phyloP scores from a whole-genome alignment of 345 rosid species.

The Euphorbia peplus region DNA sequence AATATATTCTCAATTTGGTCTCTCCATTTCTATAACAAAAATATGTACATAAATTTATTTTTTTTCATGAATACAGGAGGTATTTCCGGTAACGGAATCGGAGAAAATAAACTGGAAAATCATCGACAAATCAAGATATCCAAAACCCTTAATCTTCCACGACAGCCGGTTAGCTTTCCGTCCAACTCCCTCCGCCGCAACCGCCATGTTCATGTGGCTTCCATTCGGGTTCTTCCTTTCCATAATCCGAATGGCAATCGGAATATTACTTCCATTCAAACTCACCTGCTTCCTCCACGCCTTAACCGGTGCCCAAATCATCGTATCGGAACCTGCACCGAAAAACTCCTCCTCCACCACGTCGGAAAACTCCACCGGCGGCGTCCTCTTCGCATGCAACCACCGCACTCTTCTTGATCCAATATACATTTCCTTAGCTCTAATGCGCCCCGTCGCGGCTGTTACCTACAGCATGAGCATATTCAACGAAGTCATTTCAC shows the following conservation, averaged over 20 bases:
- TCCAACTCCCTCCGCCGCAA: constrained; percentile 44
- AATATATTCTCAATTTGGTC: no score
- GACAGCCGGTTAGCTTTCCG: constrained; percentile 68
- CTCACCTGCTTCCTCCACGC: constrained; percentile 34
- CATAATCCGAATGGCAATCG: constrained; percentile 34
- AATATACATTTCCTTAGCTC: constrained; percentile 40
- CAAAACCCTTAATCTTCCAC: constrained; percentile 66
- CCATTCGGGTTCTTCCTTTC: constrained; percentile 52
- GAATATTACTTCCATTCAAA: constrained; percentile 40
- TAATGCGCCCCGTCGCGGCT: constrained; percentile 52
- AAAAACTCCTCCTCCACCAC: background rate
- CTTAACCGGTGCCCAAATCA: constrained; percentile 37
- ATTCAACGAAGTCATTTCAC: constrained; percentile 61
- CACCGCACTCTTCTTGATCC: constrained; percentile 78
- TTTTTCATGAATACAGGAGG: constrained; percentile 37
- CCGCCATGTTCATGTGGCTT: constrained; percentile 64
- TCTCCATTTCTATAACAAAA: no score
- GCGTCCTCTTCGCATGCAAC: constrained; percentile 62
- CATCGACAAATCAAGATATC: constrained; percentile 43
- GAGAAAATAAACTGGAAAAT: constrained; percentile 59
- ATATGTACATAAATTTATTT: no score
- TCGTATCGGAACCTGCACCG: constrained; percentile 20
- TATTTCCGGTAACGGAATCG: constrained; percentile 42
- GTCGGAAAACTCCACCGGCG: constrained; percentile 2
- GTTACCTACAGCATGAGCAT: constrained; percentile 77